These are phyloP conservation scores for Eimeria praecox DNA, from an alignment of 169 alveolate species.

Conservation along the genomic window DNA sequence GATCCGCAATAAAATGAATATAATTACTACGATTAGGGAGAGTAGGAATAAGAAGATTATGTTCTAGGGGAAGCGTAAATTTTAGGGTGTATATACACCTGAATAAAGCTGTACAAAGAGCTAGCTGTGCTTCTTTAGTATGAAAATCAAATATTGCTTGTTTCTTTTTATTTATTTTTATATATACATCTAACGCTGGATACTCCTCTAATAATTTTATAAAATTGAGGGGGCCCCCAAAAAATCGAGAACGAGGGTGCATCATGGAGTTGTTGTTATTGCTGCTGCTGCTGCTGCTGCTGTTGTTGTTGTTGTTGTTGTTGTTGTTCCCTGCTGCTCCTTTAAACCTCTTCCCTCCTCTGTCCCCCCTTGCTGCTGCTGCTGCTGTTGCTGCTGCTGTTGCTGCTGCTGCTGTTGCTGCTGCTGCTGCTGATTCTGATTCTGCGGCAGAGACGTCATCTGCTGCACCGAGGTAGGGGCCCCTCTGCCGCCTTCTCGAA, in stretches of 20 bases:
- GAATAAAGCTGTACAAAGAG: not conserved
- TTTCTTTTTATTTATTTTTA: not conserved
- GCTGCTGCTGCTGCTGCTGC: slow-evolving; percentile 55
- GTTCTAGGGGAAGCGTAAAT: not conserved
- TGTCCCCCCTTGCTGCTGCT: not conserved
- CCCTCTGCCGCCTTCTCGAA: not conserved
- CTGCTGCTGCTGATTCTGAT: not conserved
- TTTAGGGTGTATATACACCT: slow-evolving; percentile 15
- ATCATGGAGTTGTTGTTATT: slow-evolving; percentile 62
- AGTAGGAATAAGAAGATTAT: slow-evolving; percentile 82
- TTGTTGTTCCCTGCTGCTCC: not conserved
- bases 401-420: not conserved
- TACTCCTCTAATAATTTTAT: slow-evolving; percentile 43
- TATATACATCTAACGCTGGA: not conserved
- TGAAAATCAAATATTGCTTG: not conserved
- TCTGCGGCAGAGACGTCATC: not conserved
- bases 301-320: slow-evolving; percentile 34
- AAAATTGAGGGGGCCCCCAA: slow-evolving; percentile 45
- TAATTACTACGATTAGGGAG: slow-evolving; percentile 86
- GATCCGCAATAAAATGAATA: slow-evolving; percentile 86
- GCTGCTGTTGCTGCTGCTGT: slow-evolving; percentile 9
- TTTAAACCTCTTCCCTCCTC: not conserved
- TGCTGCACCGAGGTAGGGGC: not conserved
- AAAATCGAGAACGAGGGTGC: slow-evolving; percentile 80
- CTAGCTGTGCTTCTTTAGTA: not conserved